A percentile compares a stretch with the other conserved stretches of the same genome.
These are phyloP conservation scores for Phaeoacremonium minimum DNA, from an alignment of 2,329 filamentous ascomycete species.

Conservation along the genomic window DNA sequence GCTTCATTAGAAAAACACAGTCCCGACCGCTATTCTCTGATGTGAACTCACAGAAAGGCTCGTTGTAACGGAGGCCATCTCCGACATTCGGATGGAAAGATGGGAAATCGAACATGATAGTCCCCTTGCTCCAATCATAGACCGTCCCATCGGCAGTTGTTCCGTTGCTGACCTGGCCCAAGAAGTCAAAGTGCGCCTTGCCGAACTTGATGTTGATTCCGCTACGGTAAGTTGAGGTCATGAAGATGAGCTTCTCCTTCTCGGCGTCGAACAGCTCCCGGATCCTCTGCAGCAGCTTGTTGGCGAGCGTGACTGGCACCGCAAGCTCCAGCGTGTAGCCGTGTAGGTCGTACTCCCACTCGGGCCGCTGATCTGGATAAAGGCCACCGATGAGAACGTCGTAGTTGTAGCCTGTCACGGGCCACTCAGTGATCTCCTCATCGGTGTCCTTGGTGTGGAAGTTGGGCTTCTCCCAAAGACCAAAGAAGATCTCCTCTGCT, in stretches of 20 bases:
- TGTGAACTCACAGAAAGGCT: slow-evolving; percentile 44
- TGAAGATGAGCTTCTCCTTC: slow-evolving; percentile 32
- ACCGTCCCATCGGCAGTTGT: slow-evolving; percentile 39
- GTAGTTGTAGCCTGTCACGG: slow-evolving; percentile 50
- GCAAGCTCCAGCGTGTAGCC: slow-evolving; percentile 47
- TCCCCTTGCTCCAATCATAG: slow-evolving; percentile 42
- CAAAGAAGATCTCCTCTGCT: slow-evolving; percentile 44
- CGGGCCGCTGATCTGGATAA: slow-evolving; percentile 40
- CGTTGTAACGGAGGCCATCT: slow-evolving; percentile 42
- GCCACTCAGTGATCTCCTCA: slow-evolving; percentile 35
- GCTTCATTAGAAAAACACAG: too few species aligned
- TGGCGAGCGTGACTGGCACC: slow-evolving; percentile 44
- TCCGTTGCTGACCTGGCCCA: slow-evolving; percentile 44
- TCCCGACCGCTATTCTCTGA: too few species aligned
- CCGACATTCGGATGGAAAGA: slow-evolving; percentile 38
- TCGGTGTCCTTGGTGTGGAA: slow-evolving; percentile 47
- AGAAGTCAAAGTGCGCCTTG: slow-evolving; percentile 40
- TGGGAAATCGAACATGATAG: slow-evolving; percentile 52
- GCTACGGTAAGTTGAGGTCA: slow-evolving; percentile 46
- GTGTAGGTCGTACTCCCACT: slow-evolving; percentile 45
- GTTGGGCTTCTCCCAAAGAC: slow-evolving; percentile 43
- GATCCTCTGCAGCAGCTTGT: slow-evolving; percentile 42
- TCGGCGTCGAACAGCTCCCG: slow-evolving; percentile 43
- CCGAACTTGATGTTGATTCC: slow-evolving; percentile 45
- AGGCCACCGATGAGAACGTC: slow-evolving; percentile 48